Conservation (phyloP, 306 rosid species). For the Clitoria ternatea region DNA sequence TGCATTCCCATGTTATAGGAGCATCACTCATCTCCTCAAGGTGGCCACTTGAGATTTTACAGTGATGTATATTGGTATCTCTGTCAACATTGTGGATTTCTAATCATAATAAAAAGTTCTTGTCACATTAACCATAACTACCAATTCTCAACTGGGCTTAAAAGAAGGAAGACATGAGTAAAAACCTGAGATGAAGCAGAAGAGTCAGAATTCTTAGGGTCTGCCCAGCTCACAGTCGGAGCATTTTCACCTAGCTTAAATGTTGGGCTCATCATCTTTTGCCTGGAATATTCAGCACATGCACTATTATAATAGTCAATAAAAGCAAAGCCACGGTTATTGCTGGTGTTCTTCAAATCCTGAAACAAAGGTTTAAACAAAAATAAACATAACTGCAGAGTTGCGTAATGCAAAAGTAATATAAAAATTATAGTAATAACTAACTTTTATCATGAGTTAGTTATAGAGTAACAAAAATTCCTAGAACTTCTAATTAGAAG, state of each 20-base stretch:
- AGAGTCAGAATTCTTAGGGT: conserved; percentile 87
- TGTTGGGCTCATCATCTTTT: conserved; percentile 80
- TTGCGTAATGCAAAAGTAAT: conserved; percentile 5
- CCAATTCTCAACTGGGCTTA: conserved; percentile 10
- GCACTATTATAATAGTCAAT: conserved; percentile 87
- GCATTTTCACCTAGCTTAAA: conserved; percentile 87
- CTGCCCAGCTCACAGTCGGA: conserved; percentile 99
- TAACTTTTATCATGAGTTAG: not conserved
- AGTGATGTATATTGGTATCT: not conserved
- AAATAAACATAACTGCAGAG: conserved; percentile 11
- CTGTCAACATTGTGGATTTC: not conserved
- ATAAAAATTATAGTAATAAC: not conserved
- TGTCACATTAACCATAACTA: conserved; percentile 11
- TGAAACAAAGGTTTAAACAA: conserved; percentile 39
- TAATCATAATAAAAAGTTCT: not conserved
- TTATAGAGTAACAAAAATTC: not conserved
- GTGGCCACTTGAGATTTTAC: too few relatives aligned
- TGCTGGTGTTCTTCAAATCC: conserved; percentile 75
- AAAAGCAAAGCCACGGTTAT: conserved; percentile 95
- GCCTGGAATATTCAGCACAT: conserved; percentile 88
- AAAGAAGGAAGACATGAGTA: not conserved
- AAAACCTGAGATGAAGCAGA: conserved; percentile 91
- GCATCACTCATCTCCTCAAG: too few relatives aligned
- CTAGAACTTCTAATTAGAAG: not conserved
- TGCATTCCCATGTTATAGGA: too few relatives aligned